Evolutionary conservation across 1,284 basidiomycete species (phyloP).

Genomic region (Quambalaria eucalypti): DNA sequence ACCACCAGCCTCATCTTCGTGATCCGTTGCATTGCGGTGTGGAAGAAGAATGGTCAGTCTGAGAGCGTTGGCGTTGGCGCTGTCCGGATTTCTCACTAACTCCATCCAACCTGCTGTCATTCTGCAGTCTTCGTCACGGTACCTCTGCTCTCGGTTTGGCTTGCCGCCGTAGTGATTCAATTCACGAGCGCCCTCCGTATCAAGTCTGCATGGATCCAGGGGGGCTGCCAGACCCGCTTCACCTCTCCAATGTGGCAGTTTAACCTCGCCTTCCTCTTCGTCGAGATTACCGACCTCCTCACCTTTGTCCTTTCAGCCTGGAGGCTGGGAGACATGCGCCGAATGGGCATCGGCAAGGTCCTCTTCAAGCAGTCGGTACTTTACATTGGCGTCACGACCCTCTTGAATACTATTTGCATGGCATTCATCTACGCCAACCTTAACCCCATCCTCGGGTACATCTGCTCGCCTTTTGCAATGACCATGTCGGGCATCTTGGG

Average conservation of each 20-base stretch:
- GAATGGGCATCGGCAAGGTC: background rate
- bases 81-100: background rate
- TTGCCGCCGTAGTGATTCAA: background rate
- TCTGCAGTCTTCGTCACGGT: background rate
- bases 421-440: background rate
- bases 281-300: background rate
- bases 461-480: background rate
- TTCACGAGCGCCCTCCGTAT: background rate
- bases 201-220: background rate
- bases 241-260: background rate
- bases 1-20: slow-evolving; percentile 1
- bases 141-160: background rate
- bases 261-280: background rate
- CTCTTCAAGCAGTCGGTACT: background rate
- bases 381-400: background rate
- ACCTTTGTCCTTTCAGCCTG: background rate
- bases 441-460: background rate
- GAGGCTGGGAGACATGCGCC: background rate
- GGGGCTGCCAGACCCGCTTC: background rate
- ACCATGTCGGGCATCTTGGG: background rate
- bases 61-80: background rate
- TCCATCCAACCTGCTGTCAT: too few species aligned
- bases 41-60: background rate
- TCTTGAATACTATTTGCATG: background rate
- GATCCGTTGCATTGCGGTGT: background rate